Percentiles rank a stretch among this genome's conserved stretches.
Evolutionary conservation across 2,329 filamentous ascomycete species (phyloP).

Genomic region (Aspergillus quadricinctus): DNA sequence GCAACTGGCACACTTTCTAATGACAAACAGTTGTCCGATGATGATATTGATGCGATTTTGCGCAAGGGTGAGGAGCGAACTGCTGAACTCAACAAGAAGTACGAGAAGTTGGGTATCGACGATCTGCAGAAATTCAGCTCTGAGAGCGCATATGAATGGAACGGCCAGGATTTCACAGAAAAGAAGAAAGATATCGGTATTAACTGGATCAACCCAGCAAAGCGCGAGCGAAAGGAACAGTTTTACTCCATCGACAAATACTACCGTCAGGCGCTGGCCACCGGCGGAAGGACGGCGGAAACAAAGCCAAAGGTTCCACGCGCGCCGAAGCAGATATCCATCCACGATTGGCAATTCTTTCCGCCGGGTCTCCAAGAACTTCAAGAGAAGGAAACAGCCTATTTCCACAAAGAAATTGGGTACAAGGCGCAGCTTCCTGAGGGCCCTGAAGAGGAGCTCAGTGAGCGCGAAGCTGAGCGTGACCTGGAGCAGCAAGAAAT

Average conservation of each 20-base stretch:
- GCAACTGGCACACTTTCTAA: constrained; percentile 57
- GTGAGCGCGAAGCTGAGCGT: constrained; percentile 81
- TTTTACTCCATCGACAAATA: constrained; percentile 99
- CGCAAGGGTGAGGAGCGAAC: constrained; percentile 83
- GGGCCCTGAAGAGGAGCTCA: constrained; percentile 79
- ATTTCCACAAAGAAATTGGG: constrained; percentile 90
- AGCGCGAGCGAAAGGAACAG: constrained; percentile 97
- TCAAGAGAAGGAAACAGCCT: constrained; percentile 94
- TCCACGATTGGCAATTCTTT: constrained; percentile 98
- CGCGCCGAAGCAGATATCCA: constrained; percentile 83
- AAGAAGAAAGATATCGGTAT: constrained; percentile 89
- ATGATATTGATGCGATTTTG: constrained; percentile 86
- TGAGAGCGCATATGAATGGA: constrained; percentile 98
- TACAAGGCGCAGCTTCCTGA: constrained; percentile 91
- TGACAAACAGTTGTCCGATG: constrained; percentile 67
- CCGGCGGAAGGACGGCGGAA: constrained; percentile 71
- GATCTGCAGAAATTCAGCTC: constrained; percentile 97
- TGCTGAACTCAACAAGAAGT: constrained; percentile 84
- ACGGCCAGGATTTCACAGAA: constrained; percentile 90
- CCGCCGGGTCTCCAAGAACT: constrained; percentile 77
- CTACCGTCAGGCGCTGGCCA: constrained; percentile 86
- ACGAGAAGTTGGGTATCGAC: constrained; percentile 94
- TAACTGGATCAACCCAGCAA: constrained; percentile 96
- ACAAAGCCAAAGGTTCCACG: constrained; percentile 93
- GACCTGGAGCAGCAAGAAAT: constrained; percentile 87